Evolutionary conservation across 106 monocot genomes (phyloP).

Genomic region (Dioscorea dumetorum): DNA sequence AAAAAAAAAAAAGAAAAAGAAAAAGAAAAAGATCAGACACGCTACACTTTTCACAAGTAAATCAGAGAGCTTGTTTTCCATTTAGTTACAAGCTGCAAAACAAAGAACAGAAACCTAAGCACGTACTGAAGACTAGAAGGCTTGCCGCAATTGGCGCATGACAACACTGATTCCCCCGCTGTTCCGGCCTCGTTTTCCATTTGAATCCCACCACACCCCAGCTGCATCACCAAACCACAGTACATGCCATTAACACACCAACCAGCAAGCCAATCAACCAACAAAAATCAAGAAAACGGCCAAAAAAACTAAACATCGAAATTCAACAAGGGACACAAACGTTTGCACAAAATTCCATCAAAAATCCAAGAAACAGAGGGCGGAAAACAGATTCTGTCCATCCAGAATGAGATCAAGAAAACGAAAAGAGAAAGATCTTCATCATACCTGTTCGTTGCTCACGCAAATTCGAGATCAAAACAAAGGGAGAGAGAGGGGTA

Average conservation of each 20-base stretch:
- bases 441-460: neutral
- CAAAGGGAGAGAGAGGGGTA: neutral
- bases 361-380: neutral
- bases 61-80: no score
- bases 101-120: neutral
- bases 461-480: neutral
- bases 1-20: neutral
- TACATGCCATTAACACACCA: neutral
- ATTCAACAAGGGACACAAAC: neutral
- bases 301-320: neutral
- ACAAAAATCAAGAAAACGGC: neutral
- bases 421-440: neutral
- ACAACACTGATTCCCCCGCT: constrained; percentile 10
- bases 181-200: constrained; percentile 25
- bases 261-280: neutral
- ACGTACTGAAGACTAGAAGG: constrained; percentile 51
- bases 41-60: no score
- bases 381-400: neutral
- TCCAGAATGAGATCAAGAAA: neutral
- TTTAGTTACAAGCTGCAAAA: neutral
- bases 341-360: neutral
- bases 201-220: neutral
- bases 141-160: constrained; percentile 38
- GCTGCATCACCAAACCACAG: neutral
- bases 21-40: no score